Evolutionary conservation across 1,139 yeast species (phyloP).

Genomic region (Kodamaea derodonti): DNA sequence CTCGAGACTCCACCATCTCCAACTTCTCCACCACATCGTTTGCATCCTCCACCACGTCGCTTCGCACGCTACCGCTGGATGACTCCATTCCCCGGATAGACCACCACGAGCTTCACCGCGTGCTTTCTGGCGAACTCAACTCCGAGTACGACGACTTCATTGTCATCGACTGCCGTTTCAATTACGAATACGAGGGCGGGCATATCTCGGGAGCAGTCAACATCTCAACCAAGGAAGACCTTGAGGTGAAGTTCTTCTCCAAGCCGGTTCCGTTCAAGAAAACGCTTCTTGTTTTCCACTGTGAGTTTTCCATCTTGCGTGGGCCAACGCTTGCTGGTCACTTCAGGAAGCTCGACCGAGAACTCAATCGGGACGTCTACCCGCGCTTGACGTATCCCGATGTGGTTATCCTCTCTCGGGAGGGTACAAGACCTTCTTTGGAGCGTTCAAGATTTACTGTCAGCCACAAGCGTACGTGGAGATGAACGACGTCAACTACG

Average conservation of each 20-base stretch:
- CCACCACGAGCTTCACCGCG: slow-evolving; percentile 57
- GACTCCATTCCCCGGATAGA: slow-evolving; percentile 77
- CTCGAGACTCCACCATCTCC: neutral
- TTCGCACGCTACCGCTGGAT: slow-evolving; percentile 44
- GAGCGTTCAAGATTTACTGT: slow-evolving; percentile 51
- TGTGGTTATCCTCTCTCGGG: slow-evolving; percentile 82
- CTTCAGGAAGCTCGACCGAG: slow-evolving; percentile 78
- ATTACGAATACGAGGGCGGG: slow-evolving; percentile 89
- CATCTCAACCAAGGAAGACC: slow-evolving; percentile 62
- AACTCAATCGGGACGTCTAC: slow-evolving; percentile 65
- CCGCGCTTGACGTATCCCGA: slow-evolving; percentile 86
- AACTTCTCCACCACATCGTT: slow-evolving; percentile 14
- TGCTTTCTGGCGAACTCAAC: slow-evolving; percentile 55
- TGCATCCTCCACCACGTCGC: slow-evolving; percentile 22
- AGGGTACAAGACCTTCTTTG: slow-evolving; percentile 80
- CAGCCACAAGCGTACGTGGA: slow-evolving; percentile 76
- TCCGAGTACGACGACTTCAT: slow-evolving; percentile 56
- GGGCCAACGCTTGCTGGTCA: slow-evolving; percentile 93
- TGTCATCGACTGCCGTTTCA: slow-evolving; percentile 85
- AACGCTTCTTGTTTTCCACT: slow-evolving; percentile 73
- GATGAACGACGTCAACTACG: slow-evolving; percentile 77
- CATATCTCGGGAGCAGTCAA: slow-evolving; percentile 84
- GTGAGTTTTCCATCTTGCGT: slow-evolving; percentile 89
- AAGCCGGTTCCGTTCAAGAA: slow-evolving; percentile 18
- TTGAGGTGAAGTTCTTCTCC: slow-evolving; percentile 49